Base-by-base conservation (phyloP, 345 rosid genomes). In the Brassica cretica region DNA sequence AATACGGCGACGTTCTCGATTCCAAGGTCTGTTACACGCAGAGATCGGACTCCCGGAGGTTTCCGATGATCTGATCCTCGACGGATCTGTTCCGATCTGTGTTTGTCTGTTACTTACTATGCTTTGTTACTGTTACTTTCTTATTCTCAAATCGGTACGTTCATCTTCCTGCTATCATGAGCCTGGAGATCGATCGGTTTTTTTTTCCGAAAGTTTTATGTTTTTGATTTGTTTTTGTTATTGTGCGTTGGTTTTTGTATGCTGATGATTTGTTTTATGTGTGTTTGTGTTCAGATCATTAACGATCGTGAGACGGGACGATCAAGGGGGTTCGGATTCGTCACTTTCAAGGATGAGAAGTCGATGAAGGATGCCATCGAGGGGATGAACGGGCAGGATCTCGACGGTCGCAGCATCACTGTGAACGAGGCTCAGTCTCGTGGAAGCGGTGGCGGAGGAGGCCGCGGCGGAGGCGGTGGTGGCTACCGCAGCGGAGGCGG, bases 11-110 rank as follows among this genome's bases (percentile, higher is more conserved):
- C 16, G 74, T 94, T 82, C 37, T 94, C 80, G 98, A 94, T 82
- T 92, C 98, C 93, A 94, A 94, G 98, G 98, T 94, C 97, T 71
- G 98, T 92, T 88, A 61, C 89, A 80, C 86, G 80, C 77, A 74
- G 80, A 81, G 77, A 81, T 81, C 83, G 77, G 83, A 81, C 73
- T 24, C 10, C 41, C 83, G 86, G 76, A 27, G 84, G 59, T 29
- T 80, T 65, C 70, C 77, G 77, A 46, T 81, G 80, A 56, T 76
- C 69, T 66, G 74, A 78, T 81, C 78, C 70, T 78, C 82, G 74
- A 73, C 49, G 74, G 78, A 73, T 80, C 76, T 88, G 86, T 65
- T 76, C 83, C 73, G 80, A 76, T 81, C 83, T 76, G 77, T 81
- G 83, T 75, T 80, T 80, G 76, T 80, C 72, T 80, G 79, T 75